Evolutionary conservation across 2,329 filamentous ascomycete genomes (phyloP).

Genomic region (Sporothrix schenckii): DNA sequence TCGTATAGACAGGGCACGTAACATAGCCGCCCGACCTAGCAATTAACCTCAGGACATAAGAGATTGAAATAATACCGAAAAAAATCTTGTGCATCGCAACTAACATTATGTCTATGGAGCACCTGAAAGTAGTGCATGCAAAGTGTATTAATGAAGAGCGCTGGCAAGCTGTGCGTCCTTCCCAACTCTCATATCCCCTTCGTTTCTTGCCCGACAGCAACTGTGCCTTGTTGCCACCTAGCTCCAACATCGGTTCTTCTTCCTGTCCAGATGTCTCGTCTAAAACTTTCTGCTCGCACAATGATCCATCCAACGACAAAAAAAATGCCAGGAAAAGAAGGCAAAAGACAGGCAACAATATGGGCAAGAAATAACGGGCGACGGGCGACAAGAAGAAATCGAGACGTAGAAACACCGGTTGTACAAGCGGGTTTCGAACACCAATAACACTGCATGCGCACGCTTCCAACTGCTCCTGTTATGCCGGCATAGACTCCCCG

Average conservation of each 20-base stretch:
- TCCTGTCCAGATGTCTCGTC: not conserved
- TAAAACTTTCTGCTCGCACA: not conserved
- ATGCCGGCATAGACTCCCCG: not conserved
- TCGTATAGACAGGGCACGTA: constrained; percentile 5
- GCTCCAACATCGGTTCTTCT: not conserved
- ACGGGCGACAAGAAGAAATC: not conserved
- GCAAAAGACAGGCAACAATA: not conserved
- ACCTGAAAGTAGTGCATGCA: not conserved
- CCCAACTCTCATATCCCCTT: not conserved
- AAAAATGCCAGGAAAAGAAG: not conserved
- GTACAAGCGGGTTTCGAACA: not conserved
- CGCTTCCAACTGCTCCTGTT: not conserved
- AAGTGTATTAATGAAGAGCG: not conserved
- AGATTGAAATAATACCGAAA: not conserved
- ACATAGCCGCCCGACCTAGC: not conserved
- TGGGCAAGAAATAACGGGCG: not conserved
- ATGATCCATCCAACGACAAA: not conserved
- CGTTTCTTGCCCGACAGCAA: not conserved
- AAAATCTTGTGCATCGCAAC: not conserved
- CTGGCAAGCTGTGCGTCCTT: not conserved
- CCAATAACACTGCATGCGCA: not conserved
- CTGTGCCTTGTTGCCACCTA: not conserved
- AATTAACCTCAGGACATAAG: not conserved
- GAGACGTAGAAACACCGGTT: too few species aligned
- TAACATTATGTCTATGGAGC: constrained; percentile 4